Evolutionary conservation across 257 asterid species (phyloP).

Genomic region (Henckelia pumila): DNA sequence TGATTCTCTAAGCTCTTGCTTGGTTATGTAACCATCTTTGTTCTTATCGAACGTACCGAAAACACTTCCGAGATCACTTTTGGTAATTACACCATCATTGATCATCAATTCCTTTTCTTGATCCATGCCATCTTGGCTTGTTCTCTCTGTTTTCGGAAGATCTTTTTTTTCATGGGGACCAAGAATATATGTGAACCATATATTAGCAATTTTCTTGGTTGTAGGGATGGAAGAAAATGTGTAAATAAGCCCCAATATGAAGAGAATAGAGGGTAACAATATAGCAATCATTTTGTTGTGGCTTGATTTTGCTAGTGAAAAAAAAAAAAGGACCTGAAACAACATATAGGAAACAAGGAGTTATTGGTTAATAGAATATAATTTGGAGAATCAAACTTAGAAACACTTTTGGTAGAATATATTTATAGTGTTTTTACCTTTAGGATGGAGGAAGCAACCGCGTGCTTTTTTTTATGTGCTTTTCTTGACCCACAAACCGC

Average conservation of each 20-base stretch:
- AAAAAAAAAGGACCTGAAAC: conserved; percentile 23
- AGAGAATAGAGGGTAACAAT: conserved; percentile 45
- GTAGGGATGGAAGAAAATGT: conserved; percentile 41
- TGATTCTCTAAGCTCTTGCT: conserved; percentile 59
- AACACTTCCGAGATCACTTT: conserved; percentile 36
- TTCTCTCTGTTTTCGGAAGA: not conserved
- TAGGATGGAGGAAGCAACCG: conserved; percentile 35
- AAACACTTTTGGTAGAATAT: not conserved
- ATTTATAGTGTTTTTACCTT: not conserved
- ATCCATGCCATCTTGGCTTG: not conserved
- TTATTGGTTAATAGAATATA: conserved; percentile 14
- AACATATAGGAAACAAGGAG: conserved; percentile 24
- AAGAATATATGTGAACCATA: conserved; percentile 28
- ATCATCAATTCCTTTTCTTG: conserved; percentile 8
- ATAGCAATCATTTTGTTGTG: conserved; percentile 34
- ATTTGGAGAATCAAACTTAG: not conserved
- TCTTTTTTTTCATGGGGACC: conserved; percentile 8
- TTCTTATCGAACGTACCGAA: conserved; percentile 84
- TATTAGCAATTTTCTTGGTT: conserved; percentile 31
- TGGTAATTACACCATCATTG: conserved; percentile 9
- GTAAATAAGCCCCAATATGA: conserved; percentile 48
- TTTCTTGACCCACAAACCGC: conserved; percentile 72
- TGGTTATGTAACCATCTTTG: conserved; percentile 70
- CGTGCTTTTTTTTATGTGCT: conserved; percentile 32
- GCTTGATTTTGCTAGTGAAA: not conserved